These are phyloP conservation scores for Globisporangium splendens DNA, from an alignment of 352 stramenopile genomes.

Conservation along the genomic window DNA sequence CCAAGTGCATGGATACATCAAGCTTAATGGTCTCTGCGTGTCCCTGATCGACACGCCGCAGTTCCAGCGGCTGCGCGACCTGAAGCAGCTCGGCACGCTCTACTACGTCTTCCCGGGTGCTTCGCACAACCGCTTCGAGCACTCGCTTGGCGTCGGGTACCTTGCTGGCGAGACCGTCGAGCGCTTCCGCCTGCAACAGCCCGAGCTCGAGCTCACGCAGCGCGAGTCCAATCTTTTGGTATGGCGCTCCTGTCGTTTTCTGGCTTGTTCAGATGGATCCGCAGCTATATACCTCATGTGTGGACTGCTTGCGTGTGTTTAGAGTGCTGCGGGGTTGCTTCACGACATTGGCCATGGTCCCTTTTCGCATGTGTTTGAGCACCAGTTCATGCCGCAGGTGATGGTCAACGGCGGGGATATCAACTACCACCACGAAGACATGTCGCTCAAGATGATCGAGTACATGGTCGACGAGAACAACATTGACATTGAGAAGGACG, in stretches of 20 bases:
- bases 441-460: constrained; percentile 78
- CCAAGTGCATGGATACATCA: constrained; percentile 81
- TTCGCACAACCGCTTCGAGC: constrained; percentile 95
- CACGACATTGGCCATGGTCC: constrained; percentile 93
- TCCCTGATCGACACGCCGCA: constrained; percentile 90
- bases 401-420: constrained; percentile 18
- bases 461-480: constrained; percentile 79
- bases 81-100: constrained; percentile 93
- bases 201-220: constrained; percentile 85
- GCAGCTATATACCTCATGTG: too few species aligned
- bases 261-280: too few species aligned
- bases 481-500: constrained; percentile 66
- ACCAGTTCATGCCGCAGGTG: constrained; percentile 81
- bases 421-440: constrained; percentile 79
- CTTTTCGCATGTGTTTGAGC: constrained; percentile 96
- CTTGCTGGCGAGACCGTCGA: constrained; percentile 88
- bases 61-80: constrained; percentile 92
- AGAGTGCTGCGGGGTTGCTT: constrained; percentile 75
- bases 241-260: constrained; percentile 6
- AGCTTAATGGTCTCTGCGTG: constrained; percentile 72
- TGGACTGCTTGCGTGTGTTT: too few species aligned
- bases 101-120: constrained; percentile 86
- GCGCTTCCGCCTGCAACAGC: constrained; percentile 83
- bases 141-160: constrained; percentile 94
- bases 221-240: constrained; percentile 77